phyloP scores from a whole-genome alignment of 345 rosid genomes.

The Citrus australasica region DNA sequence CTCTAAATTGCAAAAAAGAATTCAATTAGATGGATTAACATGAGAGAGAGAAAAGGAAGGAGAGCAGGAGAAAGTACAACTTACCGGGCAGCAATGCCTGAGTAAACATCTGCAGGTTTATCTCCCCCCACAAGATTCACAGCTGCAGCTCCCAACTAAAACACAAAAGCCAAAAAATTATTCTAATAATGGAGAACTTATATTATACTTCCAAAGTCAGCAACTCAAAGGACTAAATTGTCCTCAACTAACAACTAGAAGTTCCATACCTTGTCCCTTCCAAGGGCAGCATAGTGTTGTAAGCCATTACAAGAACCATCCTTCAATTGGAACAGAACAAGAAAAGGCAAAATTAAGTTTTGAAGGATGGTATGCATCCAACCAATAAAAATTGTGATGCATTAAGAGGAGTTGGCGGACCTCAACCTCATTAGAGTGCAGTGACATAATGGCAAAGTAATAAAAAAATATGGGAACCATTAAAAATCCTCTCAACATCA shows the following conservation, averaged over 20 bases:
- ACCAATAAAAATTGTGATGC: neutral
- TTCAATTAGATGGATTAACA: conserved; percentile 9
- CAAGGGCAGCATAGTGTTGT: conserved; percentile 99
- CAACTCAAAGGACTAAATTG: neutral
- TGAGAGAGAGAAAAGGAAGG: neutral
- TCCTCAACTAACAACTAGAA: neutral
- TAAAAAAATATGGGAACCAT: neutral
- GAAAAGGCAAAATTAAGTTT: conserved; percentile 8
- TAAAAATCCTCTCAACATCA: neutral
- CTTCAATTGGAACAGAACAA: conserved; percentile 38
- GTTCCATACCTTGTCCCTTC: conserved; percentile 86
- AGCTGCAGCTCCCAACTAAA: conserved; percentile 93
- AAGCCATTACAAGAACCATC: conserved; percentile 99
- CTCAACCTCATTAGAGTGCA: neutral
- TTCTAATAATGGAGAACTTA: neutral
- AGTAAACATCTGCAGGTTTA: conserved; percentile 93
- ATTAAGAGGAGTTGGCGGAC: neutral
- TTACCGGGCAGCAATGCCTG: conserved; percentile 89
- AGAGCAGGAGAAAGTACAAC: conserved; percentile 11
- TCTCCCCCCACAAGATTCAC: conserved; percentile 92
- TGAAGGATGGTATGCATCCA: neutral
- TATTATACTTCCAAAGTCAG: neutral
- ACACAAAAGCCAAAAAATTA: conserved; percentile 18
- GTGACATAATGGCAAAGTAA: neutral
- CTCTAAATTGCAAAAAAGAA: conserved; percentile 43